Evolutionary conservation across 2,329 filamentous ascomycete genomes (phyloP), one percentile per base, ranked within the genome.

Genomic region (Colletotrichum camelliae): DNA sequence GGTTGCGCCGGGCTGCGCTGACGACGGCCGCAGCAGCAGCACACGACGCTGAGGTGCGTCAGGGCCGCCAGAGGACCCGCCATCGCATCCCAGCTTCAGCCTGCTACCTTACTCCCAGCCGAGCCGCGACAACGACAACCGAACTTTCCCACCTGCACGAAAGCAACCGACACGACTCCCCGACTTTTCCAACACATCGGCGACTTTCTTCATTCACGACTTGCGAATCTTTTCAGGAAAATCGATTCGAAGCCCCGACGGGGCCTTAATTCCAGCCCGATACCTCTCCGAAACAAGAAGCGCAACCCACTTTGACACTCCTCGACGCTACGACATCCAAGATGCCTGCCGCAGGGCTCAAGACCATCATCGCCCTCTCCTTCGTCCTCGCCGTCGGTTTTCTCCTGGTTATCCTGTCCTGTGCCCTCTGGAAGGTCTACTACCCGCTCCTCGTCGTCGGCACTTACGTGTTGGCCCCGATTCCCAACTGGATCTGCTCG

Each of bases 361-460:
- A 98, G 89, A 99, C 97, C 80, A 99, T 99, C 87, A 99, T 99
- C 86, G 95, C 95, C 79, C 94, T 99, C 81, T 98, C 97, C 84
- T 99, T 99, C 88, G 97, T 99, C 84, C 95, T 99, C 79, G 97
- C 97, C 81, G 97, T 99, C 82, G 97, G 97, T 81, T 99, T 99
- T 88, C 95, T 99, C 81, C 95, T 99, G 80, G 97, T 98, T 80
- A 99, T 99, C 86, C 94, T 99, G 81, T 98, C 96, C 78, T 98
- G 96, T 84, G 97, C 97, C 67, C 92, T 99, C 80, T 99, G 94
- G 91, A 91, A 96, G 84, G 95, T 95, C 86, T 99, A 98, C 91
- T 95, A 97, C 81, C 96, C 97, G 72, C 92, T 99, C 78, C 92
- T 98, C 78, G 97, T 99, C 80, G 97, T 99, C 78, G 96, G 93